Evolutionary conservation across 805 yeast genomes (phyloP).

Genomic region (Dipodascus geniculatus): DNA sequence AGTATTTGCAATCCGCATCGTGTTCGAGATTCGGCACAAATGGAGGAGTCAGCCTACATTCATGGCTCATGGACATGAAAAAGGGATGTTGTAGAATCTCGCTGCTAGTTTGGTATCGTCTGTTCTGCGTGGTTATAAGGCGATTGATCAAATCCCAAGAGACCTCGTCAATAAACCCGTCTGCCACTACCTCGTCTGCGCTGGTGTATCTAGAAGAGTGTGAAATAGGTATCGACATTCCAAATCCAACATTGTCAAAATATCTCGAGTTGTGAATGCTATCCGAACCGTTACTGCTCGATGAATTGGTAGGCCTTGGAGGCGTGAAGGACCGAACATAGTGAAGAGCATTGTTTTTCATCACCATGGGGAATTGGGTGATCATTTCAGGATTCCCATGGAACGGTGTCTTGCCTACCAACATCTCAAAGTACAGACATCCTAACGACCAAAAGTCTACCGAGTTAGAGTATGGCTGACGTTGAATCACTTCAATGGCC

Average conservation of each 20-base stretch:
- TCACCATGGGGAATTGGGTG: neutral
- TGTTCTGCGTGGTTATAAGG: conserved; percentile 67
- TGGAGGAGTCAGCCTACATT: conserved; percentile 70
- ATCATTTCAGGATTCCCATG: conserved; percentile 56
- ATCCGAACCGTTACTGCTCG: neutral
- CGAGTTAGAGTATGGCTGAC: conserved; percentile 85
- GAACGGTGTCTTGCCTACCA: conserved; percentile 96
- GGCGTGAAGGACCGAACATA: neutral
- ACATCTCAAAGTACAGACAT: conserved; percentile 90
- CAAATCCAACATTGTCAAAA: neutral
- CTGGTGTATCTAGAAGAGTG: conserved; percentile 82
- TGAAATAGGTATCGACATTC: conserved; percentile 58
- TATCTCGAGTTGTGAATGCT: neutral
- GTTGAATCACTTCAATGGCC: conserved; percentile 96
- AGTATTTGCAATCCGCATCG: conserved; percentile 97
- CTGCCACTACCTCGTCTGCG: conserved; percentile 87
- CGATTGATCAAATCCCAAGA: conserved; percentile 84
- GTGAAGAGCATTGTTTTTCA: neutral
- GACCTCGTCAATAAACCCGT: conserved; percentile 84
- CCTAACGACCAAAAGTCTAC: conserved; percentile 99
- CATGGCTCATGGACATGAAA: conserved; percentile 78
- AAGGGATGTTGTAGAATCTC: conserved; percentile 74
- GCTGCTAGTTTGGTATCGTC: conserved; percentile 64
- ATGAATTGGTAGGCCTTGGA: neutral
- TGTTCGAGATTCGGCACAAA: conserved; percentile 94